Percentiles rank a stretch among this genome's conserved stretches.
phyloP scores from a whole-genome alignment of 2,329 filamentous ascomycete genomes.

The Pestalotiopsis sp. region DNA sequence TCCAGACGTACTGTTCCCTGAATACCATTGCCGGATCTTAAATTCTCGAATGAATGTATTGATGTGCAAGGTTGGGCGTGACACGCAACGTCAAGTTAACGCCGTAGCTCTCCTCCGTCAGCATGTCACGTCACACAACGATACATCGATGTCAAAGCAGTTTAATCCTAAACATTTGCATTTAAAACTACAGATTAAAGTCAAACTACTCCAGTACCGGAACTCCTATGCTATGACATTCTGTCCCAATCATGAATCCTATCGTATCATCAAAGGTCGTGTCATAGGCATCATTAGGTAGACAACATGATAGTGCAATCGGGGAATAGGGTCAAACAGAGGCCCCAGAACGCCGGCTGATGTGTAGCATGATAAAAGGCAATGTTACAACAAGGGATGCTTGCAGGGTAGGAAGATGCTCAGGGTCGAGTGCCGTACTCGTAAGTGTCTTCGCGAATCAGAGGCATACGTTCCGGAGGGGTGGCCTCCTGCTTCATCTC shows the following conservation, averaged over 20 bases:
- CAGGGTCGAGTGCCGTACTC: conserved; percentile 9
- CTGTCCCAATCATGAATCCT: neutral
- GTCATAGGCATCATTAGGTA: neutral
- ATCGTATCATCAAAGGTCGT: neutral
- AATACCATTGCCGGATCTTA: no score
- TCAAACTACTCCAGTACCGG: neutral
- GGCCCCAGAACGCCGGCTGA: neutral
- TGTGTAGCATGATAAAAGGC: neutral
- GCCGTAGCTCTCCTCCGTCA: no score
- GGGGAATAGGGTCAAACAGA: neutral
- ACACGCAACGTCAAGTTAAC: no score
- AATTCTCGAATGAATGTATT: no score
- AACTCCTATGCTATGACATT: neutral
- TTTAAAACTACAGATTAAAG: neutral
- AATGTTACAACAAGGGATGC: neutral
- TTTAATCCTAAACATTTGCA: no score
- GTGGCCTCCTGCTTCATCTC: conserved; percentile 1
- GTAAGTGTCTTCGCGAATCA: conserved; percentile 12
- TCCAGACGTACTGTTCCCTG: no score
- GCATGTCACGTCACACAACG: no score
- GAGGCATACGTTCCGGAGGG: conserved; percentile 9
- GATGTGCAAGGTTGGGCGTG: no score
- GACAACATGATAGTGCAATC: neutral
- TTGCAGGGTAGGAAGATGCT: neutral
- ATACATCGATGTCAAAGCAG: no score